A percentile compares a stretch with the other conserved stretches of the same genome.
Conservation (phyloP, 2,329 filamentous ascomycete genomes). For the Neurospora sp. region DNA sequence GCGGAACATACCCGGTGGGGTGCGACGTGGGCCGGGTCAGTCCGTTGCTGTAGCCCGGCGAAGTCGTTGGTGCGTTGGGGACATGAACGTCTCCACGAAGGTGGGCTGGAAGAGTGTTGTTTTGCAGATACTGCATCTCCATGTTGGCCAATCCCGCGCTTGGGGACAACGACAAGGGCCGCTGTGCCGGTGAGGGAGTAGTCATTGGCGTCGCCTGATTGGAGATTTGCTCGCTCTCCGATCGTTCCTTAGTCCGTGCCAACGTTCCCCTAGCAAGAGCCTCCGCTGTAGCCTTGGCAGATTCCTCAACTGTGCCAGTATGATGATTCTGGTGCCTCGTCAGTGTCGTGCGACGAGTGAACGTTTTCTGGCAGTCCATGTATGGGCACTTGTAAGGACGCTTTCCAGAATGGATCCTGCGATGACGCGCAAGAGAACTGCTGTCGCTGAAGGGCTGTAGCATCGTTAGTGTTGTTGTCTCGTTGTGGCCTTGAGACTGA, state of each 20-base stretch:
- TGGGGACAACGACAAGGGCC: conserved; percentile 71
- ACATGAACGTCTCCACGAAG: conserved; percentile 64
- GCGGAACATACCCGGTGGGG: conserved; percentile 71
- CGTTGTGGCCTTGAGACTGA: neutral
- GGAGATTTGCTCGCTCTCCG: conserved; percentile 62
- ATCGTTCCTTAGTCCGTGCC: conserved; percentile 37
- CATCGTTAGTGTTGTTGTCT: conserved; percentile 7
- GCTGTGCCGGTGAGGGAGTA: conserved; percentile 75
- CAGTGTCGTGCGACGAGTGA: conserved; percentile 88
- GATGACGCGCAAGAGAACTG: conserved; percentile 84
- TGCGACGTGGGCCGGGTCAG: conserved; percentile 69
- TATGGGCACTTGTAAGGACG: conserved; percentile 96
- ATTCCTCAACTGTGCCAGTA: conserved; percentile 89
- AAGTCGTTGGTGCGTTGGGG: conserved; percentile 58
- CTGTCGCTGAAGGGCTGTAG: conserved; percentile 87
- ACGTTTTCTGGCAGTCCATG: conserved; percentile 96
- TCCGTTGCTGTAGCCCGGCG: conserved; percentile 46
- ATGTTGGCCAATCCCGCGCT: conserved; percentile 63
- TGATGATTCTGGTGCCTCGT: conserved; percentile 95
- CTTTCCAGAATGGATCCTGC: conserved; percentile 90
- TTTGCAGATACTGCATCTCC: conserved; percentile 67
- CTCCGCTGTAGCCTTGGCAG: conserved; percentile 78
- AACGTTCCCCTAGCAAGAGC: conserved; percentile 53
- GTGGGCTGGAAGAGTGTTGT: conserved; percentile 72
- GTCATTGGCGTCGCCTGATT: conserved; percentile 65